phyloP scores from a whole-genome alignment of 1,284 basidiomycete species.

The Pseudozyma flocculosa region DNA sequence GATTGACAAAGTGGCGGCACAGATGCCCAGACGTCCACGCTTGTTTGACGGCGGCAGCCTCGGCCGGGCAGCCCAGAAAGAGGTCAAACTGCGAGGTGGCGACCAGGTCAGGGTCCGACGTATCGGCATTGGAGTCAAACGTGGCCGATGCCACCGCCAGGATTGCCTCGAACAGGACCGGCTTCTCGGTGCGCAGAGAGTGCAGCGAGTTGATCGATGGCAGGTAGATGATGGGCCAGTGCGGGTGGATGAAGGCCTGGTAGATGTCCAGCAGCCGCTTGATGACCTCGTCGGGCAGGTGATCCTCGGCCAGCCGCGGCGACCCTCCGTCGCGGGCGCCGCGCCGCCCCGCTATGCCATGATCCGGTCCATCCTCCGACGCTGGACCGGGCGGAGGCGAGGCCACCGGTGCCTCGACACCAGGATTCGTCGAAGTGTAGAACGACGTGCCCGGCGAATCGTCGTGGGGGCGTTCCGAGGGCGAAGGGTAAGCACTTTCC shows the following conservation, averaged over 20 bases:
- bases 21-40: conserved; percentile 25
- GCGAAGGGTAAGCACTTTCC: background rate
- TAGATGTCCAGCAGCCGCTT: conserved; percentile 32
- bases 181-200: conserved; percentile 18
- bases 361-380: conserved; percentile 12
- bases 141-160: conserved; percentile 37
- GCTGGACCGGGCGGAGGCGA: conserved; percentile 19
- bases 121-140: conserved; percentile 21
- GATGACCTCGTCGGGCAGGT: conserved; percentile 17
- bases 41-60: conserved; percentile 4
- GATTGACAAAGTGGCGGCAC: conserved; percentile 23
- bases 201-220: conserved; percentile 34
- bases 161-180: conserved; percentile 37
- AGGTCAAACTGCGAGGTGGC: conserved; percentile 12
- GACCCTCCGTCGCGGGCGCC: conserved; percentile 3
- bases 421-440: conserved; percentile 6
- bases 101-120: conserved; percentile 6
- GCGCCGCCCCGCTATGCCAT: background rate
- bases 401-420: too few relatives aligned
- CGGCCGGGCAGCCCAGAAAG: conserved; percentile 4
- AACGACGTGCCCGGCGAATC: background rate
- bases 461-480: background rate
- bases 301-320: conserved; percentile 14
- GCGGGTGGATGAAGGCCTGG: conserved; percentile 35
- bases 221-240: conserved; percentile 43